These are phyloP conservation scores for Neurospora sp. DNA, from an alignment of 2,329 filamentous ascomycete genomes.

Conservation along the genomic window DNA sequence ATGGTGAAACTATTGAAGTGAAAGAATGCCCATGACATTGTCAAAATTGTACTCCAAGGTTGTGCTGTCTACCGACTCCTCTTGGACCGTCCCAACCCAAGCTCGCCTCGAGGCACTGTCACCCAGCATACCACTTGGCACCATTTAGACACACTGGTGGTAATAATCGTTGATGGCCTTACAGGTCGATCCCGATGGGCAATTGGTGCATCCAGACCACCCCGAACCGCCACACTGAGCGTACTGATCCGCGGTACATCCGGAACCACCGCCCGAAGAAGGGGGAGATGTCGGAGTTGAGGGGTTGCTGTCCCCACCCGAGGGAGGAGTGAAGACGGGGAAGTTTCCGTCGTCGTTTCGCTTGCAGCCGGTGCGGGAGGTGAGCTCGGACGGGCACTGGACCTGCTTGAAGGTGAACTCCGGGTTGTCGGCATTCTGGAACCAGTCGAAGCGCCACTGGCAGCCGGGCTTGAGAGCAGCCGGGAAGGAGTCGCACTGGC, in stretches of 20 bases:
- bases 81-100: not conserved
- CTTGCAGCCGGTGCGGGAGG: conserved; percentile 14
- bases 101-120: not conserved
- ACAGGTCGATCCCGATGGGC: conserved; percentile 25
- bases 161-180: conserved; percentile 23
- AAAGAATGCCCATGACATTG: not conserved
- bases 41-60: not conserved
- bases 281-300: not conserved
- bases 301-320: conserved; percentile 1
- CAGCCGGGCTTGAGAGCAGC: conserved; percentile 35
- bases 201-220: conserved; percentile 25
- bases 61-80: not conserved
- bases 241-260: conserved; percentile 19
- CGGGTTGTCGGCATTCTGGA: conserved; percentile 39
- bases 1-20: not conserved
- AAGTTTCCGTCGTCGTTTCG: conserved; percentile 15
- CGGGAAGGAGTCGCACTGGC: conserved; percentile 34
- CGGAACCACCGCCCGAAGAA: conserved; percentile 1
- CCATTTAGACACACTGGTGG: conserved; percentile 23
- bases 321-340: conserved; percentile 10
- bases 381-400: conserved; percentile 22
- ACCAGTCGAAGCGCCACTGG: conserved; percentile 45
- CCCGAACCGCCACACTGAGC: conserved; percentile 28
- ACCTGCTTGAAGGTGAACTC: conserved; percentile 35
- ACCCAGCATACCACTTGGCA: not conserved